Percentiles rank a stretch among this genome's conserved stretches.
Evolutionary conservation across 192 early-diverging fungal species (phyloP).

Genomic region (Entomortierella beljakovae): DNA sequence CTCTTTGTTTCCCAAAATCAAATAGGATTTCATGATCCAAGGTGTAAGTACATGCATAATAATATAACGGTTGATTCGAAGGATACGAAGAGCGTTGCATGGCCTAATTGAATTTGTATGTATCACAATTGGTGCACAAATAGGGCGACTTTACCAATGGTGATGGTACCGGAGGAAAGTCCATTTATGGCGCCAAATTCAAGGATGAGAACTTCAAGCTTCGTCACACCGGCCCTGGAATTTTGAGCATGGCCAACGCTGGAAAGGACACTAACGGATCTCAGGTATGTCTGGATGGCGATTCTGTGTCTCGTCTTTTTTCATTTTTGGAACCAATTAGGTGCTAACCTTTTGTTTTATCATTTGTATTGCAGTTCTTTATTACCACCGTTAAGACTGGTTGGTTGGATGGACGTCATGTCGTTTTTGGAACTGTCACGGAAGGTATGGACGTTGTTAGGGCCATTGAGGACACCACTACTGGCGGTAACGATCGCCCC

Average conservation of each 20-base stretch:
- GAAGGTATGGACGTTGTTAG: slow-evolving; percentile 82
- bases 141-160: slow-evolving; percentile 78
- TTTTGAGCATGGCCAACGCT: slow-evolving; percentile 85
- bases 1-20: not conserved
- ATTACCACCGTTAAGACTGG: slow-evolving; percentile 88
- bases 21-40: slow-evolving; percentile 61
- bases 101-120: no score
- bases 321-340: slow-evolving; percentile 3
- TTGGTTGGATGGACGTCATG: slow-evolving; percentile 92
- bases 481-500: slow-evolving; percentile 72
- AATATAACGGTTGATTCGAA: not conserved
- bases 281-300: slow-evolving; percentile 55
- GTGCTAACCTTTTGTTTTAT: not conserved
- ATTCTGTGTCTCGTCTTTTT: no score
- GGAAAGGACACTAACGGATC: slow-evolving; percentile 87
- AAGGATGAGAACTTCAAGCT: slow-evolving; percentile 89
- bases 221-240: slow-evolving; percentile 84
- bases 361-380: slow-evolving; percentile 74
- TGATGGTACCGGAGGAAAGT: slow-evolving; percentile 83
- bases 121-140: slow-evolving; percentile 57
- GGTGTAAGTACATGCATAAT: slow-evolving; percentile 34
- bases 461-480: slow-evolving; percentile 78
- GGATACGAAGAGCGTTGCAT: slow-evolving; percentile 44
- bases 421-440: slow-evolving; percentile 93
- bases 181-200: slow-evolving; percentile 83